Evolutionary conservation across 2,329 filamentous ascomycete genomes (phyloP), one percentile per base, ranked within the genome.

Genomic region (Juglanconis oblonga): DNA sequence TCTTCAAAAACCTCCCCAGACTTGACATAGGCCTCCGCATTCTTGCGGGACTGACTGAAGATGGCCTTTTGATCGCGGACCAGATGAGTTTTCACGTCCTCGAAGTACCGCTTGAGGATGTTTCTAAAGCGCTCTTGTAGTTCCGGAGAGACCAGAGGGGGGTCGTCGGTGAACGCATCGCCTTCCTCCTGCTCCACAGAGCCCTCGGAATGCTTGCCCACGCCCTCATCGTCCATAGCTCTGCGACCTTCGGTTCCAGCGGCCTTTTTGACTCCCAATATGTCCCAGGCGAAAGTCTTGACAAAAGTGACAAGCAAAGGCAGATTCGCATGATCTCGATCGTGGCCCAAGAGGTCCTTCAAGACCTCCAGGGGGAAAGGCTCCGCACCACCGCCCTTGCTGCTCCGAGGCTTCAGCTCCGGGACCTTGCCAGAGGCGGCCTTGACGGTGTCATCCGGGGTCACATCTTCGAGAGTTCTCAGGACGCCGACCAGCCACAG

Each of bases 1-100:
- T 99, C 95, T 72, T 99, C 95, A 65, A 99, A 98, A 5, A 99
- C 94, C 71, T 99, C 95, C 2, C 95, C 95, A 42, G 95, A 98
- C 70, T 97, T 97, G 68, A 99, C 94, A 69, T 99, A 99, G 5
- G 94, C 95, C 74, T 99, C 95, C 1, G 95, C 94, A 75, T 99
- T 99, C 67, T 94, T 92, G 64, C 92, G 91, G 57, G 91, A 92
- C 76, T 99, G 95, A 32, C 85, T 87, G 56, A 87, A 85, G 45
- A 99, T 88, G 45, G 90, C 88, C 73, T 96, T 95, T 72, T 99
- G 95, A 68, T 98, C 92, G n/a, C 91, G 88, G 35, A 93, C 74
- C 35, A 99, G 82, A 69, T 98, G 95, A 14, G 83, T 80, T 70
- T 96, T 97, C 66, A 98, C 91, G 71, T 97, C 93, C 58, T 97